Percentiles rank a stretch among this genome's conserved stretches.
These are phyloP conservation scores for Fusarium tjaetaba DNA, from an alignment of 2,329 filamentous ascomycete species.

Conservation along the genomic window DNA sequence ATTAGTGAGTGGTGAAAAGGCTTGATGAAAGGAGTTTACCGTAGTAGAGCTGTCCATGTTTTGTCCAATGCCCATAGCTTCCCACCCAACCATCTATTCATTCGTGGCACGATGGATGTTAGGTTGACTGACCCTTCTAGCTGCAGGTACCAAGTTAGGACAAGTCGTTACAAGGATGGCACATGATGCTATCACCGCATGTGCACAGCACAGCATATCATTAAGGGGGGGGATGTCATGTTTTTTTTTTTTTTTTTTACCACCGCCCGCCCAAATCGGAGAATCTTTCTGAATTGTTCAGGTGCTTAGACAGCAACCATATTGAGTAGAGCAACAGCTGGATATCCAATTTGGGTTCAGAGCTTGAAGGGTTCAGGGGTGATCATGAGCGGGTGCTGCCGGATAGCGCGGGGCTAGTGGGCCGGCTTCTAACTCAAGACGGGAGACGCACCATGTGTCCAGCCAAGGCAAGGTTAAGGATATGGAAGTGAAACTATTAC, in stretches of 20 bases:
- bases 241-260: background rate
- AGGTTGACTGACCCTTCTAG: conserved; percentile 21
- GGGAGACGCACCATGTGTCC: conserved; percentile 4
- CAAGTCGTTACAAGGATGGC: conserved; percentile 22
- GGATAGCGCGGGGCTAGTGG: conserved; percentile 40
- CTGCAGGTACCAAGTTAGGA: conserved; percentile 39
- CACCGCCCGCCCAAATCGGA: background rate
- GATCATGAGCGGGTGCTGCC: conserved; percentile 37
- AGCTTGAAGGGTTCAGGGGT: conserved; percentile 35
- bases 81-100: conserved; percentile 11
- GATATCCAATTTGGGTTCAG: conserved; percentile 14
- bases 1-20: background rate
- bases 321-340: background rate
- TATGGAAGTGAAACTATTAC: background rate
- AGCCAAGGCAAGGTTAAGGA: background rate
- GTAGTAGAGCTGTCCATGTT: conserved; percentile 1
- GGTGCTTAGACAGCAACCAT: background rate
- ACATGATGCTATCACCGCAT: conserved; percentile 23
- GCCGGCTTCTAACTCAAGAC: conserved; percentile 19
- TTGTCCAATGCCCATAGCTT: conserved; percentile 11
- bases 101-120: conserved; percentile 24
- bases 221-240: background rate
- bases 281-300: background rate
- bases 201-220: background rate
- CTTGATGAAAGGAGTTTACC: background rate